These are phyloP conservation scores for Neurospora sp. DNA, from an alignment of 2,329 filamentous ascomycete genomes.

Conservation along the genomic window DNA sequence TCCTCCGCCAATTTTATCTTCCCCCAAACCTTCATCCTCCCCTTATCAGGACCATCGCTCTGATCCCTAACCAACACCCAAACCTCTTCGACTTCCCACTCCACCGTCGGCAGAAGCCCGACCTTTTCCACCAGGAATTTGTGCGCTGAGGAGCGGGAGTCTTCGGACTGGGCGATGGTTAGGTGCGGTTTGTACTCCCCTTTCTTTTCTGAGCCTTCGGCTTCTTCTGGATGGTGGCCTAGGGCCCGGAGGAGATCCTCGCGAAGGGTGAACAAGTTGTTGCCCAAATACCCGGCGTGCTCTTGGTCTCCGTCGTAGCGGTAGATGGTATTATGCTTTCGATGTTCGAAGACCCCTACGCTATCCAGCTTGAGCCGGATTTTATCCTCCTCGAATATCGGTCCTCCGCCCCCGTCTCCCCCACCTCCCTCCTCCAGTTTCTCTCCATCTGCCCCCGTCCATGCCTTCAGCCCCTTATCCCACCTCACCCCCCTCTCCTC, in stretches of 20 bases:
- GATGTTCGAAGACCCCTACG: conserved; percentile 38
- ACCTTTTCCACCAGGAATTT: conserved; percentile 44
- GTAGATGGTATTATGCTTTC: conserved; percentile 40
- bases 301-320: conserved; percentile 24
- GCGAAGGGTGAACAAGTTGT: conserved; percentile 18
- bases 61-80: conserved; percentile 43
- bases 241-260: too few species aligned
- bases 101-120: conserved; percentile 33
- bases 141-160: conserved; percentile 33
- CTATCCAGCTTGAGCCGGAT: conserved; percentile 22
- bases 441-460: too few species aligned
- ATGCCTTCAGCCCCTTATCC: not conserved
- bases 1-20: conserved; percentile 24
- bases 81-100: conserved; percentile 39
- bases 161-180: conserved; percentile 50
- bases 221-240: conserved; percentile 10
- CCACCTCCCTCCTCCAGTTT: too few species aligned
- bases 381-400: not conserved
- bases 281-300: not conserved
- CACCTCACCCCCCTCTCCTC: not conserved
- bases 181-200: conserved; percentile 38
- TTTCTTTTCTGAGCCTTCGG: not conserved
- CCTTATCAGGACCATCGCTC: conserved; percentile 20
- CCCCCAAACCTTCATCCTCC: conserved; percentile 49
- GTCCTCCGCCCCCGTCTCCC: too few species aligned